These are phyloP conservation scores for Hypoxylon lenormandii DNA, from an alignment of 495 filamentous ascomycete species.

Conservation along the genomic window DNA sequence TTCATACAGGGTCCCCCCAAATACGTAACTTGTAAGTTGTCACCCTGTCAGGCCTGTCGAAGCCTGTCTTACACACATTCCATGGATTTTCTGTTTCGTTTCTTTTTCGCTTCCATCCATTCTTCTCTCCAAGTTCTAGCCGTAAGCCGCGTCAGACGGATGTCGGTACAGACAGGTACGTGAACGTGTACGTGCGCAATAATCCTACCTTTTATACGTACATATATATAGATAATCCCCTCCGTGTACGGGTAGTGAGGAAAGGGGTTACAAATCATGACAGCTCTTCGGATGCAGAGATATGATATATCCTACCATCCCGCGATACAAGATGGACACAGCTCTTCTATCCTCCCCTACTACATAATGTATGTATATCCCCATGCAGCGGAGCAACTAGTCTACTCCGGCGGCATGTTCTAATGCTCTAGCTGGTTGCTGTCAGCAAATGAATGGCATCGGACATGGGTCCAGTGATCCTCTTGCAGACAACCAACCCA, in stretches of 20 bases:
- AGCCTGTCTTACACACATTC: constrained; percentile 42
- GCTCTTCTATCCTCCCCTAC: constrained; percentile 17
- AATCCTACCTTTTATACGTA: not conserved
- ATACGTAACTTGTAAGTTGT: not conserved
- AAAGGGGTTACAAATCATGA: constrained; percentile 10
- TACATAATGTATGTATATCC: constrained; percentile 17
- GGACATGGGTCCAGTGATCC: constrained; percentile 44
- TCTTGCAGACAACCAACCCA: constrained; percentile 43
- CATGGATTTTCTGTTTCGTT: constrained; percentile 29
- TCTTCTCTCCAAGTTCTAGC: constrained; percentile 11
- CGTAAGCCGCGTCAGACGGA: constrained; percentile 7
- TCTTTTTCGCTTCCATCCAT: constrained; percentile 30
- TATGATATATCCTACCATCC: constrained; percentile 24
- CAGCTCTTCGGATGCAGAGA: constrained; percentile 5
- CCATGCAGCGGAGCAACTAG: constrained; percentile 37
- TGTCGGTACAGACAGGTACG: not conserved
- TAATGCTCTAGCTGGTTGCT: constrained; percentile 30
- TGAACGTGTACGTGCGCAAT: constrained; percentile 1
- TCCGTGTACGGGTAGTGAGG: not conserved
- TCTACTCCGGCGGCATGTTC: constrained; percentile 33
- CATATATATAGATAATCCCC: not conserved
- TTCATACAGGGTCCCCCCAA: not conserved
- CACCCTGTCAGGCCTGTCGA: too few relatives aligned
- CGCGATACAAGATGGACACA: constrained; percentile 14
- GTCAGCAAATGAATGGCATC: constrained; percentile 41